phyloP scores from a whole-genome alignment of 2,329 filamentous ascomycete species.

The Colletotrichum endophyticum region DNA sequence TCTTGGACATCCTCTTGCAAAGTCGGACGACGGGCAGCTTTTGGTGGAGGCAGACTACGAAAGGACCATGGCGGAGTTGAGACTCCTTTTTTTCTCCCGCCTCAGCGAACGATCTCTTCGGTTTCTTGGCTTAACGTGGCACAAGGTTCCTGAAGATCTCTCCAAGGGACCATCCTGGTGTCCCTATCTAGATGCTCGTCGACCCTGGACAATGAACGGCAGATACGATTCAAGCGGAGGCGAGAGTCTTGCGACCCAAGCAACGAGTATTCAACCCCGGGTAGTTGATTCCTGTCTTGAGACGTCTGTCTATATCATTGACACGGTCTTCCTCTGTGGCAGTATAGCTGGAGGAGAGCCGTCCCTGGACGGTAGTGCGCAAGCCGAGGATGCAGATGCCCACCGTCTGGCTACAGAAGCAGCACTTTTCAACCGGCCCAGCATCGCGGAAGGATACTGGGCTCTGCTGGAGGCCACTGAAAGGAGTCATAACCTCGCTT shows the following conservation, averaged over 20 bases:
- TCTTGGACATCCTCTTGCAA: neutral
- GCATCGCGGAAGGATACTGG: neutral
- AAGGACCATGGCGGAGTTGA: neutral
- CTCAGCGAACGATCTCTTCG: neutral
- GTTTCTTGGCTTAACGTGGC: neutral
- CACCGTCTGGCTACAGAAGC: neutral
- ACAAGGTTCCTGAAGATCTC: neutral
- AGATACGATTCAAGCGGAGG: neutral
- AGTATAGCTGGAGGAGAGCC: neutral
- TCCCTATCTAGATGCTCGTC: neutral
- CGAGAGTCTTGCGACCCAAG: rapidly evolving
- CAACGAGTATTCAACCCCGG: neutral
- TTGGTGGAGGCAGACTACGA: neutral
- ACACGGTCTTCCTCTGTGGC: neutral
- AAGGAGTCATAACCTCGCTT: neutral
- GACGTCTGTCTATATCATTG: neutral
- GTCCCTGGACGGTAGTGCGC: neutral
- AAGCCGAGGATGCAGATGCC: neutral
- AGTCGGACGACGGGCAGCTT: neutral
- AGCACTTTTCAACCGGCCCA: neutral
- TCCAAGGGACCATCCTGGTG: neutral
- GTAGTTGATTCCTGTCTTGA: neutral
- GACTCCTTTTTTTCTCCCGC: neutral
- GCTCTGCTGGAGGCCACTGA: neutral
- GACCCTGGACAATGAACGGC: neutral